Evolutionary conservation across 768 basidiomycete genomes (phyloP).

Genomic region (Cubamyces lactineus): DNA sequence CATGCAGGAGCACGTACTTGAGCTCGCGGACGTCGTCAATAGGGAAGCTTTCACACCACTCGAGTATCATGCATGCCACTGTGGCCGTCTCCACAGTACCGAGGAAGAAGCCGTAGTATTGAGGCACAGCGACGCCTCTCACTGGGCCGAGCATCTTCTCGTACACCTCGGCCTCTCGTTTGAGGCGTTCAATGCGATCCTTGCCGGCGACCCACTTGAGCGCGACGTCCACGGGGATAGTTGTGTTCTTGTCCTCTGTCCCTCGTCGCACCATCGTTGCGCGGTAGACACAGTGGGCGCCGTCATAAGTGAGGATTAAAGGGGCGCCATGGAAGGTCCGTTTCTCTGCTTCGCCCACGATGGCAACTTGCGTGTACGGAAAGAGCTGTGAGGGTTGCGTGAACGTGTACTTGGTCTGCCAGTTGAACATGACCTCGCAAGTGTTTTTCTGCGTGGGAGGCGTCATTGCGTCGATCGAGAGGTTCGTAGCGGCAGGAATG

Average conservation of each 20-base stretch:
- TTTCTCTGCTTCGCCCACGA: slow-evolving; percentile 6
- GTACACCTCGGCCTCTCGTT: slow-evolving; percentile 42
- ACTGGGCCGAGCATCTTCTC: slow-evolving; percentile 36
- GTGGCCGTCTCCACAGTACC: slow-evolving; percentile 33
- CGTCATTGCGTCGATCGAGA: background rate
- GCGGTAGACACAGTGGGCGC: slow-evolving; percentile 22
- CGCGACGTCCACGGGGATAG: slow-evolving; percentile 20
- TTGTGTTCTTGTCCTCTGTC: background rate
- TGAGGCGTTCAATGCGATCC: slow-evolving; percentile 29
- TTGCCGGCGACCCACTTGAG: slow-evolving; percentile 24
- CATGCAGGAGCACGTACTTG: slow-evolving; percentile 16
- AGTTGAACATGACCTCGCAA: slow-evolving; percentile 1
- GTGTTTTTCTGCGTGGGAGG: background rate
- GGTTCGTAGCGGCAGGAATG: background rate
- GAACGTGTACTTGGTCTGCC: slow-evolving; percentile 1
- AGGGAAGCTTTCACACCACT: slow-evolving; percentile 38
- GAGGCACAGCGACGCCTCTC: slow-evolving; percentile 45
- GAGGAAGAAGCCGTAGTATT: slow-evolving; percentile 42
- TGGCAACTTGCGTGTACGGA: background rate
- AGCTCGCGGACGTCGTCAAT: slow-evolving; percentile 15
- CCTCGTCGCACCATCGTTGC: slow-evolving; percentile 4
- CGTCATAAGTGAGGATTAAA: slow-evolving; percentile 15
- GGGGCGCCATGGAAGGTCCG: slow-evolving; percentile 5
- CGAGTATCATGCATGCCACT: slow-evolving; percentile 43
- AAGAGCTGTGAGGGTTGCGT: background rate